These are phyloP conservation scores for Cephaloascus fragrans DNA, from an alignment of 805 yeast genomes.

Conservation along the genomic window DNA sequence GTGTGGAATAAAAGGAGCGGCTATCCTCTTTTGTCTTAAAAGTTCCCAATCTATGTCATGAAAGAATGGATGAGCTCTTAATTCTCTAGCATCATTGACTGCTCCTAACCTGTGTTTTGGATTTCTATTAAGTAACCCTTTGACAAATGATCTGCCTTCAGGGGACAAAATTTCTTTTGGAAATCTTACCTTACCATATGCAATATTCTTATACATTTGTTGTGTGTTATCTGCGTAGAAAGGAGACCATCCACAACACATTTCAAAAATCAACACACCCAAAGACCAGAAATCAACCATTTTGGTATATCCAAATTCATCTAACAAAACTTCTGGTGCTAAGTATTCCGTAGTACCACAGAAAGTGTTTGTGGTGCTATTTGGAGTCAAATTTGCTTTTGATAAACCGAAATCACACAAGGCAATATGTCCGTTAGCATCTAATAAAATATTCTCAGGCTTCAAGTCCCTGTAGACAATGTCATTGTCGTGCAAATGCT, in stretches of 20 bases:
- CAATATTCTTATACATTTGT: conserved; percentile 98
- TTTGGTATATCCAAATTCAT: conserved; percentile 93
- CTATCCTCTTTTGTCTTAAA: conserved; percentile 67
- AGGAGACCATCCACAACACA: conserved; percentile 99
- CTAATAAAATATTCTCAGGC: conserved; percentile 91
- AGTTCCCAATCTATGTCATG: conserved; percentile 86
- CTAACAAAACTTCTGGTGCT: conserved; percentile 93
- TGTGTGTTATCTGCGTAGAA: conserved; percentile 96
- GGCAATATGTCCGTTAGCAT: conserved; percentile 96
- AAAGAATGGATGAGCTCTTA: conserved; percentile 88
- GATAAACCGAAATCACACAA: conserved; percentile 95
- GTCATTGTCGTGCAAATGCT: conserved; percentile 90
- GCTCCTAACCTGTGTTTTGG: conserved; percentile 95
- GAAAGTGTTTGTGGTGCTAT: conserved; percentile 90
- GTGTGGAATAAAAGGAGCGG: conserved; percentile 97
- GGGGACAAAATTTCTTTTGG: conserved; percentile 91
- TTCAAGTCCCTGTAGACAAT: conserved; percentile 95
- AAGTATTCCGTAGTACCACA: conserved; percentile 98
- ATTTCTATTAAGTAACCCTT: conserved; percentile 89
- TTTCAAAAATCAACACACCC: conserved; percentile 93
- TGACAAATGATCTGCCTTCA: conserved; percentile 92
- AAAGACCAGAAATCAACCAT: conserved; percentile 99
- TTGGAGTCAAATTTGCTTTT: conserved; percentile 79
- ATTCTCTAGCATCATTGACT: conserved; percentile 82
- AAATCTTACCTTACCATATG: conserved; percentile 94